Evolutionary conservation across 108 stramenopile genomes (phyloP), one percentile per base, ranked within the genome.

Genomic region (Phaeodactylum tricornutum): DNA sequence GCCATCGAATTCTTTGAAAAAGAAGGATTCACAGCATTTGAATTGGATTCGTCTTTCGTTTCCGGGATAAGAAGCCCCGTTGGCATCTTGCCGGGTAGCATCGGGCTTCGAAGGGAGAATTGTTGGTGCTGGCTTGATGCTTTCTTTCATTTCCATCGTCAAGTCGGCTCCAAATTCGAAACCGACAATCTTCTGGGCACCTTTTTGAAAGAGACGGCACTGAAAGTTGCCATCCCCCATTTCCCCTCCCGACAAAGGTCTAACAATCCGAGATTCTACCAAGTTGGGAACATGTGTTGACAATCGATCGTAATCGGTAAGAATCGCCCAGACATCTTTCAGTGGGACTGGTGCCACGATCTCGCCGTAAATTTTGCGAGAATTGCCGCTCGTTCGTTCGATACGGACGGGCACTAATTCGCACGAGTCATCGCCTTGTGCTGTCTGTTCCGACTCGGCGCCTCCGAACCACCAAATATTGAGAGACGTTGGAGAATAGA

Each of bases 101-200:
- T 6, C 15, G 6, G 55, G 21, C 12, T 43, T 32, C 9, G 53
- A 47, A 41, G 39, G 49, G 12, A 24, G 20, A 12, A 76, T 17
- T n/a, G n/a, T n/a, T n/a, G n/a, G n/a, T n/a, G n/a, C n/a, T n/a
- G n/a, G n/a, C n/a, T n/a, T n/a, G 16, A 79, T 46, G 22, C 50
- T 40, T 62, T 92, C 90, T 23, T 54, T 71, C 94, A 95, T 95
- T 38, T 89, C 86, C 87, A 95, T 82, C 20, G 82, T 87, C 30
- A 95, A 75, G 29, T 55, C 61, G 0, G 91, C 94, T 15, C 83
- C 79, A 50, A 95, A 95, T 51, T 93, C 81, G 57, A 95, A 95
- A 0, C 94, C 94, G 37, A 91, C 67, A 51, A 95, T 95, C 31
- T 84, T 85, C 49, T 95, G 94, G 11, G 94, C 88, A 29, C 94